Conservation (phyloP, 805 yeast species). For the Debaryomyces castellii region DNA sequence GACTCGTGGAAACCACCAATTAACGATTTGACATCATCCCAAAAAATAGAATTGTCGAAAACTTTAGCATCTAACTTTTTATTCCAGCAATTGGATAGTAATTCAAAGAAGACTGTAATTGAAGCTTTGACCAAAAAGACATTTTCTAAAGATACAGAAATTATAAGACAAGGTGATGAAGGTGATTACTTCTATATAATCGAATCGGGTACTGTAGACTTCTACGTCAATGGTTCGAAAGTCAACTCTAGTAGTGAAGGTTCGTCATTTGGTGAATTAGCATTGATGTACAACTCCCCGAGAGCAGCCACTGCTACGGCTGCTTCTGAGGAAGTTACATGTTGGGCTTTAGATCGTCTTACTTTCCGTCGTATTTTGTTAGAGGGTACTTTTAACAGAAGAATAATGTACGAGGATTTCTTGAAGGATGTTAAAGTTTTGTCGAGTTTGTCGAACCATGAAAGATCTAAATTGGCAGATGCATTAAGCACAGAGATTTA, state of each 20-base stretch:
- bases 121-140: slow-evolving; percentile 78
- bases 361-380: slow-evolving; percentile 89
- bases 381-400: slow-evolving; percentile 87
- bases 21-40: slow-evolving; percentile 60
- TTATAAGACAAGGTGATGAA: slow-evolving; percentile 89
- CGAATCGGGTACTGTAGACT: slow-evolving; percentile 83
- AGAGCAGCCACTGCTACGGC: slow-evolving; percentile 94
- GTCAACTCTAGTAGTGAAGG: slow-evolving; percentile 83
- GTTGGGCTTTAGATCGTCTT: slow-evolving; percentile 90
- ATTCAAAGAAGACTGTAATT: slow-evolving; percentile 72
- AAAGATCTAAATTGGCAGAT: slow-evolving; percentile 90
- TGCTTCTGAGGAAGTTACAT: slow-evolving; percentile 61
- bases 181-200: slow-evolving; percentile 90
- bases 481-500: slow-evolving; percentile 80
- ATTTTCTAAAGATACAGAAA: slow-evolving; percentile 56
- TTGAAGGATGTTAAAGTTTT: slow-evolving; percentile 84
- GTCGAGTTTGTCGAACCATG: slow-evolving; percentile 68
- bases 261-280: slow-evolving; percentile 93
- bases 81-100: slow-evolving; percentile 79
- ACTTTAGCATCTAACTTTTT: slow-evolving; percentile 80
- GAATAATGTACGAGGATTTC: slow-evolving; percentile 87
- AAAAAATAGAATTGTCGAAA: slow-evolving; percentile 63
- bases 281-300: slow-evolving; percentile 95
- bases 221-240: slow-evolving; percentile 64
- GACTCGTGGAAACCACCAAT: slow-evolving; percentile 76